Evolutionary conservation across 768 basidiomycete genomes (phyloP), one percentile per base, ranked within the genome.

Genomic region (Calvatia gigantea): DNA sequence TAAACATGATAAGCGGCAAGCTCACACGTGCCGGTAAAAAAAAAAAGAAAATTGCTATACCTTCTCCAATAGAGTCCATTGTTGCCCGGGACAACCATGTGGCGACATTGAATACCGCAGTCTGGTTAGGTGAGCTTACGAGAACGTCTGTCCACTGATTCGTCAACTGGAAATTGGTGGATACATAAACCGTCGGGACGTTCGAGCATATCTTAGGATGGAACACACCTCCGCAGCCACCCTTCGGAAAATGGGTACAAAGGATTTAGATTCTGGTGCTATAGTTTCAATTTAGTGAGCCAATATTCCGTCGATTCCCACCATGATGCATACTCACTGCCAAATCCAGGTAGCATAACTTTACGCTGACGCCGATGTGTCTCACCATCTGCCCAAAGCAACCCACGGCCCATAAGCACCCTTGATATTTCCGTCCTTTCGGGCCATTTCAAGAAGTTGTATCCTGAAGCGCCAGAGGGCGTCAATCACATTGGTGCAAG

Each of bases 381-480:
- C n/a, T 76, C 74, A 76, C 81, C 77, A 62, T 83, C 79, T 27
- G 81, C 80, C 79, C 78, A 82, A 8, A 78, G 68, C 31, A 83
- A 67, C 3, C 82, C 81, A 15, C 76, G 73, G 31, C 81, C 82
- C 67, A 78, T 78, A 21, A 80, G 58, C 28, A 82, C 69, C 2
- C 78, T 70, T 31, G 77, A 79, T 35, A 80, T 73, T 57, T 79
- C 75, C 29, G 75, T 75, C 46, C 79, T 67, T 61, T 79, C 76
- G 9, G 73, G 74, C 70, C 75, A 76, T 64, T 83, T 82, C 32
- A 73, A 70, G 63, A 79, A 82, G 12, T 73, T 73, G 61, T 84
- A 84, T n/a, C 80, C 79, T 75, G 43, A 17, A 44, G 31, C 43
- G 45, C 45, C 38, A 53, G 58, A 23, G 9, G 48, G 38, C 39